A percentile compares a stretch with the other conserved stretches of the same genome.
phyloP scores from a whole-genome alignment of 805 yeast genomes.

The Candida nemodendra region DNA sequence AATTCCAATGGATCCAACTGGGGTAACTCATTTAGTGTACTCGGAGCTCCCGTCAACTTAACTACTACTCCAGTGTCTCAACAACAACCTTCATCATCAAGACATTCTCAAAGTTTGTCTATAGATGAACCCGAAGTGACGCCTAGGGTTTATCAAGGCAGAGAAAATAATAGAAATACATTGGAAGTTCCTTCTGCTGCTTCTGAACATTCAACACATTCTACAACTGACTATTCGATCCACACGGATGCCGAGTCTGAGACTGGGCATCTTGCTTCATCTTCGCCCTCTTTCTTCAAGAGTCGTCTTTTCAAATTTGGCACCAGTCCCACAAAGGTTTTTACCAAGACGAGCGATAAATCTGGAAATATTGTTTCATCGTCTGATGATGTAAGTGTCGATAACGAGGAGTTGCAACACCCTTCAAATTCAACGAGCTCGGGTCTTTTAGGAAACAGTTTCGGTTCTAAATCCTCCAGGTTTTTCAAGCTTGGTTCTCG shows the following conservation, averaged over 20 bases:
- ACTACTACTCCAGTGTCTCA: constrained; percentile 12
- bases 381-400: constrained; percentile 14
- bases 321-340: constrained; percentile 31
- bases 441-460: constrained; percentile 20
- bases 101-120: not conserved
- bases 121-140: constrained; percentile 3
- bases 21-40: constrained; percentile 16
- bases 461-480: constrained; percentile 32
- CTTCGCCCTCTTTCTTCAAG: constrained; percentile 39
- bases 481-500: constrained; percentile 32
- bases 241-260: constrained; percentile 23
- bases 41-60: constrained; percentile 12
- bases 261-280: constrained; percentile 13
- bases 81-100: constrained; percentile 1
- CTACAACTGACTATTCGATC: constrained; percentile 14
- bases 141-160: constrained; percentile 4
- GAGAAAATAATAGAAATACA: not conserved
- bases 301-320: constrained; percentile 38
- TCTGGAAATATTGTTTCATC: constrained; percentile 12
- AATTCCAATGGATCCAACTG: constrained; percentile 13
- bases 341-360: constrained; percentile 24
- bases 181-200: constrained; percentile 2
- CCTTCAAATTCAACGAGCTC: constrained; percentile 4
- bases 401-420: constrained; percentile 5
- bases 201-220: constrained; percentile 5